Evolutionary conservation across 768 basidiomycete genomes (phyloP), one percentile per base, ranked within the genome.

Genomic region (Cyathus striatus): DNA sequence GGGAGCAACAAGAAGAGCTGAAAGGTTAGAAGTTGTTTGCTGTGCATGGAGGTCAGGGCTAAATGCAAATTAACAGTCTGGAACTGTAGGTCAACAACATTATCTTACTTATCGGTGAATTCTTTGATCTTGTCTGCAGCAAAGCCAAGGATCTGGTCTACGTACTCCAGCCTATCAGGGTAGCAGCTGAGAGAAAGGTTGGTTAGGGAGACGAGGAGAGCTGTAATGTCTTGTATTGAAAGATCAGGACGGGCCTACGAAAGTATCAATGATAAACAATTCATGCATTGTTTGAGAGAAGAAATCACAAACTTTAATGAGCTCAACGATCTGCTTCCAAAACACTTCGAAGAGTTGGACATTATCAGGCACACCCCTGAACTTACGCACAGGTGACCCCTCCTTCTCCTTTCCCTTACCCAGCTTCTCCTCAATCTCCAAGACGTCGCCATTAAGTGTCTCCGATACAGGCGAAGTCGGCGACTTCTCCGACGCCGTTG

Each of bases 261-360:
- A 20, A 30, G 30, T 17, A 33, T 41, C 27, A 41, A 13, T 17
- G 33, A 33, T 33, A 20, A 23, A 22, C 33, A 33, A 43, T 34
- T 40, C 39, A 33, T 5, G 12, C 20, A 21, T 18, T 22, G n/a
- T n/a, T n/a, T n/a, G n/a, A n/a, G n/a, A 18, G 20, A 21, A 36
- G 32, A 17, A 9, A 46, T 5, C 4, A 58, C 76, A 16, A 51
- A 90, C 93, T 79, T 94, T 96, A 72, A 99, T 94, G 21, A 99
- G 79, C 59, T 96, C 87, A 9, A 98, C 94, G 4, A 98, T 91
- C 60, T 99, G 96, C 49, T 88, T 84, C 95, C 96, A 99, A 61
- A 98, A 99, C 9, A 98, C 93, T 59, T 99, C 96, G 49, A 99
- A 99, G 40, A 99, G 65, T 57, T 86, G 90, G 18, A 96, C 96